phyloP scores from a whole-genome alignment of 495 filamentous ascomycete genomes.

The Daldinia vernicosa region DNA sequence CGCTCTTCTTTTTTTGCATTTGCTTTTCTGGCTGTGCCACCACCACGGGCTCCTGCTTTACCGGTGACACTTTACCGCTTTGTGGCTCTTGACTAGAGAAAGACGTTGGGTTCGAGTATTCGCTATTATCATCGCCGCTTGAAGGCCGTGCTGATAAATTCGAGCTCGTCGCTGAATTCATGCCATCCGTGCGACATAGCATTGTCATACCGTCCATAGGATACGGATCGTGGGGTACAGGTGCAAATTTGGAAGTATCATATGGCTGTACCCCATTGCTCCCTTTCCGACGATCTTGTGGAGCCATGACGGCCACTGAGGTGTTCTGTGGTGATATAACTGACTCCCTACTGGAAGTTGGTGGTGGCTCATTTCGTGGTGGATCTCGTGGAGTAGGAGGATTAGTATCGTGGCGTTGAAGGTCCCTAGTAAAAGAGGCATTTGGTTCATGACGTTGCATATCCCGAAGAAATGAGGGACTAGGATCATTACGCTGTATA shows the following conservation, averaged over 20 bases:
- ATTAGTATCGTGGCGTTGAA: slow-evolving; percentile 23
- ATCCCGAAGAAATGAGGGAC: slow-evolving; percentile 7
- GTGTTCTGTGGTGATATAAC: slow-evolving; percentile 63
- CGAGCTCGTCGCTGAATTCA: slow-evolving; percentile 81
- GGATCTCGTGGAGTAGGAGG: slow-evolving; percentile 57
- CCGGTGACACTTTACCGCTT: slow-evolving; percentile 72
- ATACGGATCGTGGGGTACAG: slow-evolving; percentile 90
- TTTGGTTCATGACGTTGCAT: slow-evolving; percentile 17
- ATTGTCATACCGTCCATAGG: slow-evolving; percentile 98
- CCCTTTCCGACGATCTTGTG: slow-evolving; percentile 50
- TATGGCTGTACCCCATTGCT: slow-evolving; percentile 55
- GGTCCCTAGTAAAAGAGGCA: slow-evolving; percentile 1
- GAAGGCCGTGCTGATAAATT: slow-evolving; percentile 76
- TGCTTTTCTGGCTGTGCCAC: slow-evolving; percentile 68
- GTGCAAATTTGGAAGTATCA: slow-evolving; percentile 68
- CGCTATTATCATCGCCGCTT: slow-evolving; percentile 90
- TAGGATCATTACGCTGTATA: slow-evolving; percentile 9
- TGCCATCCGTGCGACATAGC: slow-evolving; percentile 80
- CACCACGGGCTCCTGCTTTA: slow-evolving; percentile 66
- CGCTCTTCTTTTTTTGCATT: slow-evolving; percentile 80
- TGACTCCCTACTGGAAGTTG: slow-evolving; percentile 62
- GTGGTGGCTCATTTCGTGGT: slow-evolving; percentile 61
- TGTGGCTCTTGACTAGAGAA: slow-evolving; percentile 82
- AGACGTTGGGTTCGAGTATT: slow-evolving; percentile 89
- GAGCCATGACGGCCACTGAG: slow-evolving; percentile 21